A percentile compares a stretch with the other conserved stretches of the same genome.
These are phyloP conservation scores for Leishmania mexicana DNA, from an alignment of 208 protist species.

Conservation along the genomic window DNA sequence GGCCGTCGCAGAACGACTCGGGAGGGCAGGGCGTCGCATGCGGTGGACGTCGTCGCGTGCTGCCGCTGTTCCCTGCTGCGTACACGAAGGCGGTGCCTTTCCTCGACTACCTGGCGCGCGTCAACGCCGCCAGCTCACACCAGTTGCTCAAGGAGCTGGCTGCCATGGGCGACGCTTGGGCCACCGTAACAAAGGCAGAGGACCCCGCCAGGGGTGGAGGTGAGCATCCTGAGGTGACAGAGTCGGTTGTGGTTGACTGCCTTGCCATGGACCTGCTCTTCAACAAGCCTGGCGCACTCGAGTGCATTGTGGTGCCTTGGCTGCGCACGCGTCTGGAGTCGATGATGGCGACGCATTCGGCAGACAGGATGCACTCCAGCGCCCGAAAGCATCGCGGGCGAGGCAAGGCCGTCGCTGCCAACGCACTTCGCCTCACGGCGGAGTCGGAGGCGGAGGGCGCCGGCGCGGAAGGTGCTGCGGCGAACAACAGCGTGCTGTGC, in stretches of 20 bases:
- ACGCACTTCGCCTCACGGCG: neutral
- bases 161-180: slow-evolving; percentile 40
- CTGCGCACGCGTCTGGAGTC: slow-evolving; percentile 34
- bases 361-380: neutral
- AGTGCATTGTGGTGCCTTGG: slow-evolving; percentile 52
- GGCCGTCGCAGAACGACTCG: too few relatives aligned
- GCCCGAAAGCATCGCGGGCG: neutral
- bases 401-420: neutral
- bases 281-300: slow-evolving; percentile 41
- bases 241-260: slow-evolving; percentile 38
- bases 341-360: neutral
- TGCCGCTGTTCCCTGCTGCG: slow-evolving; percentile 5
- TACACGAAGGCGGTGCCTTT: slow-evolving; percentile 24
- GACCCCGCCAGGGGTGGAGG: neutral
- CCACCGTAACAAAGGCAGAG: neutral
- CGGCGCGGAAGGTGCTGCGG: neutral
- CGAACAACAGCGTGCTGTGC: slow-evolving; percentile 43
- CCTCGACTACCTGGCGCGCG: slow-evolving; percentile 22
- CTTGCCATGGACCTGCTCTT: slow-evolving; percentile 63
- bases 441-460: neutral
- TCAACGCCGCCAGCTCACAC: slow-evolving; percentile 20
- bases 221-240: neutral
- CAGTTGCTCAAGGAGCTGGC: slow-evolving; percentile 31
- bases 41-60: neutral
- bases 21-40: neutral